A percentile compares a stretch with the other conserved stretches of the same genome.
phyloP scores from a whole-genome alignment of 345 rosid species.

The Kandelia obovata region DNA sequence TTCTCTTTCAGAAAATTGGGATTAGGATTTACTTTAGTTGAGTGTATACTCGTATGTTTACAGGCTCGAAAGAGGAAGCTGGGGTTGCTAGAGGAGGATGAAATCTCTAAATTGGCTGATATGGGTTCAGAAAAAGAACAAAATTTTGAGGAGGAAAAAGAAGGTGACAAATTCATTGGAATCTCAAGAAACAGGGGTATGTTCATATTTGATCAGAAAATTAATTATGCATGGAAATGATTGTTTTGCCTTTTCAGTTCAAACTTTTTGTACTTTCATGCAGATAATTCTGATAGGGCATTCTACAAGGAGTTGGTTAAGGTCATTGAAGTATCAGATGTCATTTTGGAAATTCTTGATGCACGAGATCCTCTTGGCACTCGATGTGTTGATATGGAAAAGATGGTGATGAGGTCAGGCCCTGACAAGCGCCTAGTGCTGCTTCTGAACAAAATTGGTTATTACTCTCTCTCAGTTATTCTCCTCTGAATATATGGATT shows the following conservation, averaged over 20 bases:
- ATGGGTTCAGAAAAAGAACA: slow-evolving; percentile 20
- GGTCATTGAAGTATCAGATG: slow-evolving; percentile 88
- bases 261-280: slow-evolving; percentile 11
- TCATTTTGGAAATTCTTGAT: slow-evolving; percentile 92
- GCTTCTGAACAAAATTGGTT: slow-evolving; percentile 90
- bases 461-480: not conserved
- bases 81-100: slow-evolving; percentile 58
- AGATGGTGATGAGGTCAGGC: slow-evolving; percentile 80
- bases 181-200: slow-evolving; percentile 55
- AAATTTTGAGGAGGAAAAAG: slow-evolving; percentile 29
- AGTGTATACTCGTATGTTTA: not conserved
- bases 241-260: not conserved
- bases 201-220: slow-evolving; percentile 9
- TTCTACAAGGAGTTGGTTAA: slow-evolving; percentile 94
- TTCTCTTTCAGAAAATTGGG: not conserved
- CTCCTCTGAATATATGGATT: not conserved
- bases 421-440: slow-evolving; percentile 77
- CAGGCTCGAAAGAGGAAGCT: slow-evolving; percentile 78
- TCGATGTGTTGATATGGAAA: slow-evolving; percentile 92
- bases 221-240: not conserved
- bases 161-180: slow-evolving; percentile 18
- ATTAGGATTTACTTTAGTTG: too few relatives aligned
- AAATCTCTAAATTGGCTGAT: slow-evolving; percentile 26
- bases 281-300: slow-evolving; percentile 84
- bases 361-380: slow-evolving; percentile 94